Evolutionary conservation across 1,284 basidiomycete genomes (phyloP), one percentile per base, ranked within the genome.

Genomic region (Microbotryum saponariae): DNA sequence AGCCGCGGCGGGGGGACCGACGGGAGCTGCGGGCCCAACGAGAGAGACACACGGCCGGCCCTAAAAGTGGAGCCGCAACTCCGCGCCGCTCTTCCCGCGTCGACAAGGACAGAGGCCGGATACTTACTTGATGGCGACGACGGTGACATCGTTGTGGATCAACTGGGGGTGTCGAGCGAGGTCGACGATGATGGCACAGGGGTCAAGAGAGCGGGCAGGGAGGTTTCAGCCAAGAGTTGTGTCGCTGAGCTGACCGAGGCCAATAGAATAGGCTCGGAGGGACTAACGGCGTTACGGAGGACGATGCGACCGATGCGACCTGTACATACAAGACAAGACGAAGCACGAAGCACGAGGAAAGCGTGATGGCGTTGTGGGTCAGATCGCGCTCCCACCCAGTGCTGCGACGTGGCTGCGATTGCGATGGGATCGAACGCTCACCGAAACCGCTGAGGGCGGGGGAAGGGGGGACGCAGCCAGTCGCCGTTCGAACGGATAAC

Each of bases 281-380:
- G 37, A 50, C 54, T 47, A 14, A 56, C 81, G 61, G 91, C 91
- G 82, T 97, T 97, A 75, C 94, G 88, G 79, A 90, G 82, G 71
- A 98, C 96, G 77, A 98, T 96, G 79, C 92, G 91, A 77, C 93
- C 92, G 75, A 96, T 96, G 82, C 92, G 91, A 82, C 92, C 91
- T 91, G 66, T 33, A 31, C 8, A 45, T 27, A 20, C n/a, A 56
- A 16, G 12, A 42, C 27, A 47, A 33, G n/a, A 23, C 9, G 14
- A 7, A 52, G 33, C 27, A 16, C 37, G 18, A 7, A 52, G 33
- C 27, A 16, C 37, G n/a, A 20, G 25, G 57, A 55, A 9, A 46
- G 56, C 49, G 25, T 52, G 14, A n/a, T 47, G 21, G 31, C 29
- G 21, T 44, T 27, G 12, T 23, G 23, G 33, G 27, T 18, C 42